These are phyloP conservation scores for Naegleria fowleri DNA, from an alignment of 208 protist genomes.

Conservation along the genomic window DNA sequence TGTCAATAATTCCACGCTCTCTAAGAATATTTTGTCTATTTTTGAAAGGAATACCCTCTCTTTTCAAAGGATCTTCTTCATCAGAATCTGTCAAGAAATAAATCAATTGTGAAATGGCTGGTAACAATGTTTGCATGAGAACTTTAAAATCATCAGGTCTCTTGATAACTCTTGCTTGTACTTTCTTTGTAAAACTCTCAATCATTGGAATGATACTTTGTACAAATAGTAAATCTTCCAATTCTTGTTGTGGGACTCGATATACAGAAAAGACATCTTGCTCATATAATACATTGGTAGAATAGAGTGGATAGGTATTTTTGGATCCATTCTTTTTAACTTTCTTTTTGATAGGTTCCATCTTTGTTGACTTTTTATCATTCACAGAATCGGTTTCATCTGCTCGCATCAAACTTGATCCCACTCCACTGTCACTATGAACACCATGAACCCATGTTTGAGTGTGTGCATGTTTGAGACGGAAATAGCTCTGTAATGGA, in stretches of 20 bases:
- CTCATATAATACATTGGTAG: neutral
- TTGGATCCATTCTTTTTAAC: neutral
- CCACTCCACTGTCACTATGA: neutral
- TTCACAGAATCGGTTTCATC: neutral
- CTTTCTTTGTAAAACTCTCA: neutral
- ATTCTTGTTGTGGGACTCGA: neutral
- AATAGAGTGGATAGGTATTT: neutral
- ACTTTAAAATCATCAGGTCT: neutral
- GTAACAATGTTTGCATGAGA: neutral
- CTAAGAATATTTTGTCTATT: neutral
- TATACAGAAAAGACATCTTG: neutral
- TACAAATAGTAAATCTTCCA: neutral
- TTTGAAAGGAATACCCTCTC: constrained; percentile 7
- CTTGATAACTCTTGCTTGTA: neutral
- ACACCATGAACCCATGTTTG: constrained; percentile 1
- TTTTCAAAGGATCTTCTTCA: constrained; percentile 11
- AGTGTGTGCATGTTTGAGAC: neutral
- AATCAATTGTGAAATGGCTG: neutral
- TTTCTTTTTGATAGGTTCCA: neutral
- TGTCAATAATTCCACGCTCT: neutral
- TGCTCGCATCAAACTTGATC: neutral
- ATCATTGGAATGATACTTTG: neutral
- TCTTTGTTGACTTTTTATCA: neutral
- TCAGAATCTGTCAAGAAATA: neutral
- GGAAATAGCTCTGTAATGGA: neutral